phyloP scores from a whole-genome alignment of 2,329 filamentous ascomycete genomes.

The Tricladium varicosporioides region DNA sequence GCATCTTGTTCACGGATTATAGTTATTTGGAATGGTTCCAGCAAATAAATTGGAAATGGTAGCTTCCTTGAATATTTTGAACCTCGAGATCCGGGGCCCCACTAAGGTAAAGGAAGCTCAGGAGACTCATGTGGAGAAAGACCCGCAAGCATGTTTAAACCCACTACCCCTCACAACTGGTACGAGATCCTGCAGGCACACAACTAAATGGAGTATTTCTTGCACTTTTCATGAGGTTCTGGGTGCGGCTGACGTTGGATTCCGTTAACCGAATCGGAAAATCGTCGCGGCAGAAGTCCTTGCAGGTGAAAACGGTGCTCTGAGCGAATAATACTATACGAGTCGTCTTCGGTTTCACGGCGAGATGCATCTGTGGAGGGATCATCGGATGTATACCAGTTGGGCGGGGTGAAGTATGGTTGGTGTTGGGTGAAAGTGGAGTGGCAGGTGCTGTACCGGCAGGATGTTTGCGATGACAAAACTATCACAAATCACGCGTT shows the following conservation, averaged over 20 bases:
- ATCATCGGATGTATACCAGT: not conserved
- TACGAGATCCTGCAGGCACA: not conserved
- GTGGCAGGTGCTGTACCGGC: not conserved
- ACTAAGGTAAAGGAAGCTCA: not conserved
- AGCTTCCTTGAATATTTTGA: not conserved
- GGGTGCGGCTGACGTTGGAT: not conserved
- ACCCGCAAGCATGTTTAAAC: not conserved
- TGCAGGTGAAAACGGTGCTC: not conserved
- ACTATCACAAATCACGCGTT: not conserved
- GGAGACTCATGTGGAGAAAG: not conserved
- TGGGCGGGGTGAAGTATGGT: not conserved
- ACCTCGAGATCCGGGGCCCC: not conserved
- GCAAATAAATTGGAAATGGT: not conserved
- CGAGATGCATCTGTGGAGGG: not conserved
- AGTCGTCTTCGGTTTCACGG: not conserved
- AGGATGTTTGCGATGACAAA: not conserved
- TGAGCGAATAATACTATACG: not conserved
- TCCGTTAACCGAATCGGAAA: not conserved
- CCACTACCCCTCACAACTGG: not conserved
- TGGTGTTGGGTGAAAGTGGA: not conserved
- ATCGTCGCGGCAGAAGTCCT: not conserved
- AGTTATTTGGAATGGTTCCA: not conserved
- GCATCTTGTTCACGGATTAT: slow-evolving; percentile 8
- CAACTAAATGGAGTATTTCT: not conserved
- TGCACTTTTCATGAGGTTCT: not conserved